Base-by-base conservation (phyloP, 768 basidiomycete species). In the Filobasidium wieringae region DNA sequence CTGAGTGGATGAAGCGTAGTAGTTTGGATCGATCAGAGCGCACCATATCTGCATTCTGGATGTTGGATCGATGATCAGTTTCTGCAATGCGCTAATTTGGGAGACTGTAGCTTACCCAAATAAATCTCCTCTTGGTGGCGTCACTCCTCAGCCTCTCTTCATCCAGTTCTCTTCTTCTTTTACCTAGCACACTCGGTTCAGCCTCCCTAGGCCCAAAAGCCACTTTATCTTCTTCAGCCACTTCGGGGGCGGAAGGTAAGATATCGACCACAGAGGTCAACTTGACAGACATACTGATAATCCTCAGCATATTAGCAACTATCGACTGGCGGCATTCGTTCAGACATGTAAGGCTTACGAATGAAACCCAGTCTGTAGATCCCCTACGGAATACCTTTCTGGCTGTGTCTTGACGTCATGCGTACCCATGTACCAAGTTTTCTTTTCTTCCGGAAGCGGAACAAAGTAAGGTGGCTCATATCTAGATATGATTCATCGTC, bases 391-490 rank as follows among this genome's bases (percentile, higher is more conserved):
- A 24, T 26, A 32, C 32, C 41, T 50, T 12, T 57, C 54, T 2
- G 60, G 55, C 0, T 34, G 15, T 19, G 56, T 32, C 4, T 41
- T 29, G 32, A 26, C 7, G 22, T 37, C 30, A 12, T 61, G 36
- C 9, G 55, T 61, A 5, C 36, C 53, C 27, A 61, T 53, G 30
- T 57, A 51, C 51, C 55, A 47, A 3, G 33, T n/a, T 24, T 56
- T 29, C 14, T 55, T 40, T 1, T 51, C 32, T 26, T n/a, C n/a
- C 1, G 50, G 39, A 14, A 55, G 36, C n/a, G 60, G 30, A 2
- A 56, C 53, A 27, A 61, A 61, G 51, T 51, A 39, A 19, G 60
- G 60, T 15, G 60, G 55, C n/a, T 61, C 60, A 47, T 61, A 61
- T 15, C 60, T 61, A 26, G 11, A 14, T 11, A 6, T n/a, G 26